These are phyloP conservation scores for Dipodascus geniculatus DNA, from an alignment of 805 yeast species.

Conservation along the genomic window DNA sequence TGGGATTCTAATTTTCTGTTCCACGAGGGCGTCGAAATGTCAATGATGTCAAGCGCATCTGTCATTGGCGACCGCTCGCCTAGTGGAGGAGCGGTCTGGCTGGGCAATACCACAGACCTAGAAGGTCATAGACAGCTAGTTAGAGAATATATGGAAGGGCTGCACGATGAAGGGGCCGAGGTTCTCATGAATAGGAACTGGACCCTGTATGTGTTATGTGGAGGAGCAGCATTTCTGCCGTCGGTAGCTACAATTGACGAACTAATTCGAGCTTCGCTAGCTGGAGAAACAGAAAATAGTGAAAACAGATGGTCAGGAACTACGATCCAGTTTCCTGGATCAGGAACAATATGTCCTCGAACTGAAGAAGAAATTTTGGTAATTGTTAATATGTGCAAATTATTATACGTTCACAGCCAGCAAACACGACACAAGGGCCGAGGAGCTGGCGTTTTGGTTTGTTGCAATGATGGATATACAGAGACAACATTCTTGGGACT, in stretches of 20 bases:
- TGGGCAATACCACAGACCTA: slow-evolving; percentile 70
- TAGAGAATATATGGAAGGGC: slow-evolving; percentile 1
- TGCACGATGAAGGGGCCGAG: slow-evolving; percentile 5
- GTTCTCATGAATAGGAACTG: slow-evolving; percentile 15
- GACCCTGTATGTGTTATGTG: slow-evolving; percentile 27
- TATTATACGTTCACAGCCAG: slow-evolving; percentile 35
- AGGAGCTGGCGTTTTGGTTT: slow-evolving; percentile 37
- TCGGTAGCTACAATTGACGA: slow-evolving; percentile 13
- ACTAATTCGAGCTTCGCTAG: slow-evolving; percentile 14
- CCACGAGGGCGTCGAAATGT: slow-evolving; percentile 73
- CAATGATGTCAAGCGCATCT: slow-evolving; percentile 74
- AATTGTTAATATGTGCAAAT: slow-evolving; percentile 57
- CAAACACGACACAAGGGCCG: slow-evolving; percentile 14
- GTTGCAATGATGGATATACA: slow-evolving; percentile 86
- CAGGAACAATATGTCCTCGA: slow-evolving; percentile 64
- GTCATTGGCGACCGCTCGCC: slow-evolving; percentile 25
- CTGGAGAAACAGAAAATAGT: neutral
- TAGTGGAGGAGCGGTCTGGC: slow-evolving; percentile 40
- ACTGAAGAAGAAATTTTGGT: slow-evolving; percentile 49
- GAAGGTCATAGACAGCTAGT: slow-evolving; percentile 15
- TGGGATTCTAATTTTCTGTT: slow-evolving; percentile 41
- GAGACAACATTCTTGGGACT: slow-evolving; percentile 71
- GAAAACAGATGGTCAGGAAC: slow-evolving; percentile 12
- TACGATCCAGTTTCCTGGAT: slow-evolving; percentile 77
- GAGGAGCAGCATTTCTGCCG: slow-evolving; percentile 19